These are phyloP conservation scores for Suhomyces yuchorum DNA, from an alignment of 1,139 yeast species.

Conservation along the genomic window DNA sequence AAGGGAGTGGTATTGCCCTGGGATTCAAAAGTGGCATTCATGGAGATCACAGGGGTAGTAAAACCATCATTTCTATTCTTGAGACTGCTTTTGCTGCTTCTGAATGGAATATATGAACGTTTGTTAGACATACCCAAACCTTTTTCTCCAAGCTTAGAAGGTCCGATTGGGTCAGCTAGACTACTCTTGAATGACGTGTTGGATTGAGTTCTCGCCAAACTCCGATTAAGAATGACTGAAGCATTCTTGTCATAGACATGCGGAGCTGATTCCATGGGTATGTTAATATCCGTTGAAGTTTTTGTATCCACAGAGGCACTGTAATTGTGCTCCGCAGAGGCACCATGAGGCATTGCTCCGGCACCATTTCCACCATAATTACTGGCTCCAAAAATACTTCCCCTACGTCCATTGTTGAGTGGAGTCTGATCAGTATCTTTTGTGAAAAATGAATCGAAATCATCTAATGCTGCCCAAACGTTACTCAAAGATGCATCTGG, in stretches of 20 bases:
- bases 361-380: conserved; percentile 6
- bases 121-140: conserved; percentile 24
- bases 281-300: conserved; percentile 38
- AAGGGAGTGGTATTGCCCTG: conserved; percentile 13
- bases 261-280: conserved; percentile 71
- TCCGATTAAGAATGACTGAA: conserved; percentile 69
- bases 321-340: conserved; percentile 36
- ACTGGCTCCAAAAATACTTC: conserved; percentile 10
- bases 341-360: background rate
- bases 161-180: conserved; percentile 61
- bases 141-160: conserved; percentile 22
- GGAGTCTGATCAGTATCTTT: conserved; percentile 51
- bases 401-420: conserved; percentile 11
- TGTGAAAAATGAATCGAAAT: conserved; percentile 88
- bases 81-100: conserved; percentile 31
- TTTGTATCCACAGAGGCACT: conserved; percentile 55
- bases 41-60: conserved; percentile 24
- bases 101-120: conserved; percentile 49
- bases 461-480: conserved; percentile 96
- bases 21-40: conserved; percentile 14
- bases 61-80: conserved; percentile 21
- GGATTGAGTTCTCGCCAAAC: conserved; percentile 75
- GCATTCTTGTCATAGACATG: conserved; percentile 80
- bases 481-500: conserved; percentile 82
- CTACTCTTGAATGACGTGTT: conserved; percentile 75